phyloP scores from a whole-genome alignment of 2,329 filamentous ascomycete species.

The Pestalotiopsis sp. region DNA sequence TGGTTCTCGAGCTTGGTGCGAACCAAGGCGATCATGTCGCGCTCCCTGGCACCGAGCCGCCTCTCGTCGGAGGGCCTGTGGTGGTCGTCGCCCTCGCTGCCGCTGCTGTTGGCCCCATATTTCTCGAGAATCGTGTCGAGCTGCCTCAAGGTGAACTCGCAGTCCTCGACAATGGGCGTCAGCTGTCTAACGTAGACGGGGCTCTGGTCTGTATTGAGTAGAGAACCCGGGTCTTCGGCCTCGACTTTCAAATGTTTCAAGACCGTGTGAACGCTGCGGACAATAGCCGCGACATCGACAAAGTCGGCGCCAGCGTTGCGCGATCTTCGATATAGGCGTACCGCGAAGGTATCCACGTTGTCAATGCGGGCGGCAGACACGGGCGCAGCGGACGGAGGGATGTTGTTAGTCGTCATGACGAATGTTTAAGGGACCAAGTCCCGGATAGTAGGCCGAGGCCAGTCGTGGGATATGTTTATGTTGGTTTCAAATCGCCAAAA shows the following conservation, averaged over 20 bases:
- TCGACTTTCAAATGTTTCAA: constrained; percentile 62
- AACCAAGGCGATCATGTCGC: constrained; percentile 44
- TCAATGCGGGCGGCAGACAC: constrained; percentile 50
- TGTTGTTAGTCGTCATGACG: constrained; percentile 30
- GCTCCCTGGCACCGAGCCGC: constrained; percentile 37
- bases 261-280: constrained; percentile 56
- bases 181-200: constrained; percentile 53
- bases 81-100: constrained; percentile 23
- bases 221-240: constrained; percentile 57
- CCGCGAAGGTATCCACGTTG: constrained; percentile 57
- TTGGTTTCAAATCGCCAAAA: background rate
- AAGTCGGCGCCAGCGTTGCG: constrained; percentile 52
- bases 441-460: constrained; percentile 5
- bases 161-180: constrained; percentile 54
- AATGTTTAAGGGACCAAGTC: constrained; percentile 15
- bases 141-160: constrained; percentile 56
- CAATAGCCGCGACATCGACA: constrained; percentile 49
- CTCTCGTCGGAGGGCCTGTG: constrained; percentile 21
- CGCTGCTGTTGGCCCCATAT: constrained; percentile 33
- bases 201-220: constrained; percentile 46
- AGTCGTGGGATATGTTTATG: background rate
- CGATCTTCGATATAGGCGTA: constrained; percentile 56
- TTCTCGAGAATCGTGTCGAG: constrained; percentile 56
- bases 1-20: constrained; percentile 52
- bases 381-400: constrained; percentile 17